These are phyloP conservation scores for Boechera stricta DNA, from an alignment of 345 rosid genomes.

Conservation along the genomic window DNA sequence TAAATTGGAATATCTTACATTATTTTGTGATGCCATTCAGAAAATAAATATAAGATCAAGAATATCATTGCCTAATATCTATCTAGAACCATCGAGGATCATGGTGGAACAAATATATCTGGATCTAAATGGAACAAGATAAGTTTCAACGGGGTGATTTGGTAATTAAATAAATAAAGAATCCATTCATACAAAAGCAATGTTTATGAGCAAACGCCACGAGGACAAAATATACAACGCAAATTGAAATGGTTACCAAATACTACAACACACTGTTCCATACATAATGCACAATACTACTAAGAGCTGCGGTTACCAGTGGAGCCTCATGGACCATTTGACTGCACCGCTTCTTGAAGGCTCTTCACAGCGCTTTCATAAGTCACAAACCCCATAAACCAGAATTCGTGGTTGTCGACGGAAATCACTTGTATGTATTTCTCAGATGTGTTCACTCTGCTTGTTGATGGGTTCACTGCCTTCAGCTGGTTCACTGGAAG, in stretches of 20 bases:
- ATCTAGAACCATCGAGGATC: background rate
- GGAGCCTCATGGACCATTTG: slow-evolving; percentile 40
- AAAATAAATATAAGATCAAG: background rate
- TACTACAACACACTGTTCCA: slow-evolving; percentile 22
- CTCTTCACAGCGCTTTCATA: slow-evolving; percentile 79
- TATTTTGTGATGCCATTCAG: background rate
- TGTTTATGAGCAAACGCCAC: slow-evolving; percentile 27
- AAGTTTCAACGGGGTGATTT: background rate
- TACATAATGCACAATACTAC: slow-evolving; percentile 32
- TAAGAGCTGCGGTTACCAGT: slow-evolving; percentile 8
- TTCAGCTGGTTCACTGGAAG: slow-evolving; percentile 72
- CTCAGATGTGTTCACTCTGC: slow-evolving; percentile 74
- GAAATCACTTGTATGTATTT: slow-evolving; percentile 87
- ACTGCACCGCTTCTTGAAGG: slow-evolving; percentile 61
- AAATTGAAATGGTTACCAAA: slow-evolving; percentile 21
- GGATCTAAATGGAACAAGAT: background rate
- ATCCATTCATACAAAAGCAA: slow-evolving; percentile 15
- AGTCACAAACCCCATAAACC: slow-evolving; percentile 91
- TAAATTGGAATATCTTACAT: background rate
- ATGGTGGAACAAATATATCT: slow-evolving; percentile 9
- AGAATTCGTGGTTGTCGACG: slow-evolving; percentile 82
- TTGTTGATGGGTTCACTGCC: slow-evolving; percentile 80
- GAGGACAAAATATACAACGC: slow-evolving; percentile 25
- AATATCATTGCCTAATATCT: too few relatives aligned
- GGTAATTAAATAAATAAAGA: background rate